These are phyloP conservation scores for Globisporangium carolinianum DNA, from an alignment of 352 stramenopile genomes.

Conservation along the genomic window DNA sequence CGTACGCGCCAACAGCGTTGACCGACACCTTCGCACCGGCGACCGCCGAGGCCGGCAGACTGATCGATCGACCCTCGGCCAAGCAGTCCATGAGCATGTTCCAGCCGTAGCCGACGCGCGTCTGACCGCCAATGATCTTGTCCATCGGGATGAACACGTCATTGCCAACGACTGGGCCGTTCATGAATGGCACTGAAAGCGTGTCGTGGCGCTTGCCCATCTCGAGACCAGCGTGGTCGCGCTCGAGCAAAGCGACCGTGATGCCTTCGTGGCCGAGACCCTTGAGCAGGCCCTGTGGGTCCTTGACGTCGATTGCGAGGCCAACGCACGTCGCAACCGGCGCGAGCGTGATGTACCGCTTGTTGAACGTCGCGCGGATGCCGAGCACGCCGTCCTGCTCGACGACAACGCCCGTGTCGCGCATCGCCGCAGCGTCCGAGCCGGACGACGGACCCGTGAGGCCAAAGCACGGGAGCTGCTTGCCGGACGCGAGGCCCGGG, in stretches of 20 bases:
- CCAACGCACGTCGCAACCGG: conserved; percentile 96
- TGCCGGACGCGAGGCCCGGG: conserved; percentile 89
- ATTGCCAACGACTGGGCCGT: conserved; percentile 94
- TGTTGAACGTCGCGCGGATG: conserved; percentile 96
- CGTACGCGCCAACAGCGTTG: conserved; percentile 93
- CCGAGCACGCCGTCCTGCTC: conserved; percentile 93
- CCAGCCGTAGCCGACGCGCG: conserved; percentile 95
- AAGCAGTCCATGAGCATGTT: conserved; percentile 99
- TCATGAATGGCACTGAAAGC: conserved; percentile 96
- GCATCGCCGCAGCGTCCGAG: conserved; percentile 94
- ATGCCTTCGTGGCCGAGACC: conserved; percentile 92
- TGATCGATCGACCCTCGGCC: conserved; percentile 95
- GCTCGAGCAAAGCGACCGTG: conserved; percentile 94
- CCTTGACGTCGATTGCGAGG: conserved; percentile 94
- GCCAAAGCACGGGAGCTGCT: conserved; percentile 96
- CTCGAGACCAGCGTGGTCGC: conserved; percentile 89
- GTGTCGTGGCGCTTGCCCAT: conserved; percentile 96
- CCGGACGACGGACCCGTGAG: conserved; percentile 93
- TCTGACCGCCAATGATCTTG: conserved; percentile 96
- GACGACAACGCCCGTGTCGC: conserved; percentile 91
- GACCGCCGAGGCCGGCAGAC: conserved; percentile 92
- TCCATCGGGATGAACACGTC: conserved; percentile 98
- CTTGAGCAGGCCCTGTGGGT: conserved; percentile 93
- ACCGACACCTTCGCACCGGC: conserved; percentile 88
- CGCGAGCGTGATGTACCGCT: conserved; percentile 98